Percentiles rank a stretch among this genome's conserved stretches.
phyloP scores from a whole-genome alignment of 2,329 filamentous ascomycete genomes.

The Fusarium virguliforme region DNA sequence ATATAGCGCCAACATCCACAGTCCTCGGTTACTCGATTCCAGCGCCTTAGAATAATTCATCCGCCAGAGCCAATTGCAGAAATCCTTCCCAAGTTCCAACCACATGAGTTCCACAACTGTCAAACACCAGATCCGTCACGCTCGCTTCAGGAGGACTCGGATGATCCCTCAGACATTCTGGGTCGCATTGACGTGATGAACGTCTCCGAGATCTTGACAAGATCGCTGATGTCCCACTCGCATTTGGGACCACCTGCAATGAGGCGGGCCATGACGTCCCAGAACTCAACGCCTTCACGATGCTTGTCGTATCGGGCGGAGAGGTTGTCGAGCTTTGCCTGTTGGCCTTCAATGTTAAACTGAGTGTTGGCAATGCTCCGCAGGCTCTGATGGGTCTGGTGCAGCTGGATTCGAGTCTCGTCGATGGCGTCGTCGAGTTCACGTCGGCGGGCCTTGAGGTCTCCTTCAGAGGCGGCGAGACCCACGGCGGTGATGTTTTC shows the following conservation, averaged over 20 bases:
- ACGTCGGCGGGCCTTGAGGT: not conserved
- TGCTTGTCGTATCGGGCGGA: not conserved
- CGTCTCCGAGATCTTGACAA: constrained; percentile 3
- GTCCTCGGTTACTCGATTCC: not conserved
- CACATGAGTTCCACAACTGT: not conserved
- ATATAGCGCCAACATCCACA: not conserved
- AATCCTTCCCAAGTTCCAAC: not conserved
- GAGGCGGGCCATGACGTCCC: constrained; percentile 1
- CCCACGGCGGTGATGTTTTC: not conserved
- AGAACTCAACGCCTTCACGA: not conserved
- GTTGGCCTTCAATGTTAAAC: not conserved
- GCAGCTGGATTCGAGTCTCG: not conserved
- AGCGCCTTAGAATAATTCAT: not conserved
- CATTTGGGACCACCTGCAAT: not conserved
- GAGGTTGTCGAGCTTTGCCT: not conserved
- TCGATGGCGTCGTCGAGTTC: not conserved
- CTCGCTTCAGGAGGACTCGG: not conserved
- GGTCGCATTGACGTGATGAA: constrained; percentile 1
- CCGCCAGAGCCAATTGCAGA: not conserved
- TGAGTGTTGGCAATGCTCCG: not conserved
- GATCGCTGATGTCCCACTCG: not conserved
- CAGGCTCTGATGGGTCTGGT: not conserved
- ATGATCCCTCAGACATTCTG: not conserved
- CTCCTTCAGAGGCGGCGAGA: not conserved
- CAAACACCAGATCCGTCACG: not conserved